Evolutionary conservation across 345 rosid genomes (phyloP).

Genomic region (Eutrema japonicum): DNA sequence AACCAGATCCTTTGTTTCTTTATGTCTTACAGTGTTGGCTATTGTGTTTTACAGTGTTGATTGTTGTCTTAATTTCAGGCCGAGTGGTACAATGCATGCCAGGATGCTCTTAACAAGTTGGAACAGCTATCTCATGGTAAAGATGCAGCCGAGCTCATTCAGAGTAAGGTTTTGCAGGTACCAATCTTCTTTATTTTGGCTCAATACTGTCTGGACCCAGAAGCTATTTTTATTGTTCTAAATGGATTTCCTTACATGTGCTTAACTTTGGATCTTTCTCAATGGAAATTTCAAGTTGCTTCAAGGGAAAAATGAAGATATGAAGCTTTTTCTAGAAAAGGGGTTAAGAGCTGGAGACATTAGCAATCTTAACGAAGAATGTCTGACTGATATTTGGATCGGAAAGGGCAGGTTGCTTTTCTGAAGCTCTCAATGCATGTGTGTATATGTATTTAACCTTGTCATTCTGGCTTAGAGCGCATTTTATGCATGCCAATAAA

Average conservation of each 20-base stretch:
- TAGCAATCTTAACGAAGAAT: constrained; percentile 71
- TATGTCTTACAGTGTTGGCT: constrained; percentile 29
- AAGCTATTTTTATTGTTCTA: constrained; percentile 5
- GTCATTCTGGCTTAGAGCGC: constrained; percentile 29
- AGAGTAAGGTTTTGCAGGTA: constrained; percentile 82
- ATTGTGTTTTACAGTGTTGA: constrained; percentile 31
- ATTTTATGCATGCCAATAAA: constrained; percentile 19
- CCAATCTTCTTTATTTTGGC: constrained; percentile 30
- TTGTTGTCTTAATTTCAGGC: constrained; percentile 52
- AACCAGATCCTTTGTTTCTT: constrained; percentile 23
- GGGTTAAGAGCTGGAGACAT: constrained; percentile 73
- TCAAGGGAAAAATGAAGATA: constrained; percentile 73
- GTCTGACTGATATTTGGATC: constrained; percentile 95
- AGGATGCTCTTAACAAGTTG: constrained; percentile 68
- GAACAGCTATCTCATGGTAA: constrained; percentile 73
- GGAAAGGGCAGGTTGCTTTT: constrained; percentile 83
- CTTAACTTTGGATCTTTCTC: constrained; percentile 34
- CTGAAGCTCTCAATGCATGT: constrained; percentile 44
- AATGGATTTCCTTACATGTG: constrained; percentile 19
- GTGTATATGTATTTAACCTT: constrained; percentile 38
- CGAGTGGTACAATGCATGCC: constrained; percentile 83
- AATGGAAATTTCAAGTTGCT: constrained; percentile 55
- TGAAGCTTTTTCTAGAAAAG: constrained; percentile 66
- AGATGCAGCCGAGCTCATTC: constrained; percentile 68
- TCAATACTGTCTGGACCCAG: constrained; percentile 14